Base-by-base conservation (phyloP, 2,329 filamentous ascomycete species). In the Colletotrichum viniferum region DNA sequence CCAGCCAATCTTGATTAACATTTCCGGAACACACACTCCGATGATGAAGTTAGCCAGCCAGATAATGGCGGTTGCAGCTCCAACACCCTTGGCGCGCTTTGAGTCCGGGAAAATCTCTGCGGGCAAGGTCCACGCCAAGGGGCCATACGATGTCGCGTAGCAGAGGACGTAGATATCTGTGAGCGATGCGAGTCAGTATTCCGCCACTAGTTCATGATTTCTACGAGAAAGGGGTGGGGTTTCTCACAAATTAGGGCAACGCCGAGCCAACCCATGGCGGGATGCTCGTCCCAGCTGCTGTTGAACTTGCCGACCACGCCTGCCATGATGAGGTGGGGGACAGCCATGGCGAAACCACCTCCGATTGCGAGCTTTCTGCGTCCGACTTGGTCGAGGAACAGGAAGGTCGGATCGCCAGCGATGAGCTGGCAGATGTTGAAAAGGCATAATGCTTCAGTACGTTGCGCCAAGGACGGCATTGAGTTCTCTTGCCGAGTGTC, bases 1-100 rank as follows among this genome's bases (percentile, higher is more conserved):
- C 75, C 82, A 87, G 3, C 83, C 83, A 1, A 87, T 89, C 55
- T 88, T 86, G 69, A 89, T 82, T 7, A 91, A 84, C 58, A 92
- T 85, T 2, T 88, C 87, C 0, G 89, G 90, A 0, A 89, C 90
- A 18, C 89, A 87, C 24, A 91, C 85, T 9, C 90, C 89, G 62
- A 81, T 78, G 34, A 81, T 87, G 70, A 82, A 84, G 74, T 82
- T 83, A 6, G 78, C 79, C 7, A 86, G 70, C 85, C 85, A 86
- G 52, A 81, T 82, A 56, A 80, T 81, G 0, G 81, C 80, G 1
- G 82, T 84, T 1, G 82, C 79, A 4, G 81, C 77, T 0, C 80
- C 84, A 2, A 85, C 83, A 4, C 85, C 84, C 72, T 85, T 85
- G 1, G 83, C 80, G 5, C 84, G 79, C 10, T 77, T 81, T 1